Conservation (phyloP, 192 early-diverging fungal genomes). For the Rhizophagus prolifer region DNA sequence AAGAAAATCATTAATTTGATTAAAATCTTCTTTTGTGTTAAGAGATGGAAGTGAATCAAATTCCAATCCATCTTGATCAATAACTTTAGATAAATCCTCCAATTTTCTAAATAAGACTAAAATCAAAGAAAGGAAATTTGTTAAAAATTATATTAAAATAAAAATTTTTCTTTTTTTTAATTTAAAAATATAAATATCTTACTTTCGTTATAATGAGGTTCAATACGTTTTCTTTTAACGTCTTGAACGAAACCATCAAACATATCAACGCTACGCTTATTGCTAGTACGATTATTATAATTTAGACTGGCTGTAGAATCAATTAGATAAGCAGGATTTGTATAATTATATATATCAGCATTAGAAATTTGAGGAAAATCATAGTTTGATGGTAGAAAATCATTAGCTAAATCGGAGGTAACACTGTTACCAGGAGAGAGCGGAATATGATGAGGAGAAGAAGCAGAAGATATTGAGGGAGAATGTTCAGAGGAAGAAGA, state of each 20-base stretch:
- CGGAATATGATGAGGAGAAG: conserved; percentile 31
- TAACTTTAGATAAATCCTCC: background rate
- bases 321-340: background rate
- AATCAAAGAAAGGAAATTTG: background rate
- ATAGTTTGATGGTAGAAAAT: background rate
- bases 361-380: background rate
- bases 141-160: background rate
- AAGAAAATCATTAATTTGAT: background rate
- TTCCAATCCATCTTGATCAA: background rate
- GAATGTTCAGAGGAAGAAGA: conserved; percentile 36
- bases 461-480: conserved; percentile 7
- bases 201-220: conserved; percentile 40
- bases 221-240: conserved; percentile 37
- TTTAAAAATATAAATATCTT: background rate
- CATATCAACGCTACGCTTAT: conserved; percentile 29
- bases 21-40: conserved; percentile 13
- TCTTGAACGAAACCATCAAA: conserved; percentile 37
- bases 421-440: conserved; percentile 12
- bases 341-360: background rate
- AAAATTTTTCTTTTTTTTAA: background rate
- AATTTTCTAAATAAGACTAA: background rate
- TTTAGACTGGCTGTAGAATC: background rate
- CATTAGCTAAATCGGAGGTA: background rate
- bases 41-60: background rate
- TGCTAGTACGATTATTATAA: conserved; percentile 3